Conservation (phyloP, 306 rosid genomes). For the Cicer cuneatum region DNA sequence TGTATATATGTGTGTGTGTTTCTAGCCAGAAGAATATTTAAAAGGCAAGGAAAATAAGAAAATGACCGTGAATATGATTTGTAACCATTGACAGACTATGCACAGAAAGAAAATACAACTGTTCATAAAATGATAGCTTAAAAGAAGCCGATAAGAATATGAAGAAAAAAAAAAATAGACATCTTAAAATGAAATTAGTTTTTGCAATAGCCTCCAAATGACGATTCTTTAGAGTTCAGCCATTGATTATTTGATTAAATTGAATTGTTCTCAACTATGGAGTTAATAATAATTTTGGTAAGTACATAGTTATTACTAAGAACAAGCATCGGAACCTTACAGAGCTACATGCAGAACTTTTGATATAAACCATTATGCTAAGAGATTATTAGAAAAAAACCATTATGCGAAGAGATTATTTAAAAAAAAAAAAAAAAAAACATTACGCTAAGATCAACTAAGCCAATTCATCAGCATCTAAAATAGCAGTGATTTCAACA, state of each 20-base stretch:
- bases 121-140: background rate
- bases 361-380: conserved; percentile 1
- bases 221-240: background rate
- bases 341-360: conserved; percentile 5
- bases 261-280: background rate
- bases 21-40: background rate
- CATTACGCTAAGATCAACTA: background rate
- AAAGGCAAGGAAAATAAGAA: conserved; percentile 19
- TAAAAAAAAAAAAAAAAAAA: too few species aligned
- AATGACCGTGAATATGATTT: background rate
- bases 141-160: conserved; percentile 1
- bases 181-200: conserved; percentile 3
- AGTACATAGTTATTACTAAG: background rate
- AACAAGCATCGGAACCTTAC: conserved; percentile 12
- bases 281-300: background rate
- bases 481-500: conserved; percentile 10
- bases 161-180: background rate
- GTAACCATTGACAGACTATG: background rate
- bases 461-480: conserved; percentile 17
- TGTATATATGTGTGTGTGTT: background rate
- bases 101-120: conserved; percentile 4
- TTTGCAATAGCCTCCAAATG: background rate
- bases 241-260: conserved; percentile 21
- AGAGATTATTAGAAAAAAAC: background rate
- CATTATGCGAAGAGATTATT: too few species aligned